These are phyloP conservation scores for Quercus agrifolia DNA, from an alignment of 306 rosid genomes.

Conservation along the genomic window DNA sequence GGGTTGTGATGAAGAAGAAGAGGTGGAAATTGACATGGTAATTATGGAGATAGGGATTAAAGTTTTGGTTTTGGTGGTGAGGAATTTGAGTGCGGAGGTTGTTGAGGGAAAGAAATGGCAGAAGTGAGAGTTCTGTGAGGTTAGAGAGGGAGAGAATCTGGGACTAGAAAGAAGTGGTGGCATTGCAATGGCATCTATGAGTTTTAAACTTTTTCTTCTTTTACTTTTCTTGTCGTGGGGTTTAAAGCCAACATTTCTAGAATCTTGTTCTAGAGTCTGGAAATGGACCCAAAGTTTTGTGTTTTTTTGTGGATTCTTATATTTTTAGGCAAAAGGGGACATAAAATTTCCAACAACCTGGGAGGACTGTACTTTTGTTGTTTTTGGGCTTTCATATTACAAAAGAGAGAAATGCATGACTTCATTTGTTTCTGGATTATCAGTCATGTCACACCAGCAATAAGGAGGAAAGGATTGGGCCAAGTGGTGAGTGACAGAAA, in stretches of 20 bases:
- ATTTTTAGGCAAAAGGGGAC: no score
- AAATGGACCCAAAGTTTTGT: neutral
- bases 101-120: slow-evolving; percentile 40
- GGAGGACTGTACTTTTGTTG: no score
- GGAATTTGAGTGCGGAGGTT: slow-evolving; percentile 12
- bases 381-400: no score
- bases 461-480: no score
- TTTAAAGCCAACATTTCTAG: no score
- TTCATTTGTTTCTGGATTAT: no score
- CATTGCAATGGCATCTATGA: slow-evolving; percentile 37
- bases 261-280: neutral
- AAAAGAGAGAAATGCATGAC: no score
- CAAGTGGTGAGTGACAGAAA: no score
- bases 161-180: slow-evolving; percentile 23
- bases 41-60: slow-evolving; percentile 1
- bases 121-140: slow-evolving; percentile 7
- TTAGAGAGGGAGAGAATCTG: slow-evolving; percentile 19
- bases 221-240: neutral
- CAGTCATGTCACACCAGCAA: no score
- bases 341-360: neutral
- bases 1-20: slow-evolving; percentile 28
- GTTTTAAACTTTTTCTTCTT: neutral
- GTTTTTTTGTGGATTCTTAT: neutral
- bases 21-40: slow-evolving; percentile 41
- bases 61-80: neutral